A percentile compares a stretch with the other conserved stretches of the same genome.
phyloP scores from a whole-genome alignment of 83 land plant species.

The Picea abies region DNA sequence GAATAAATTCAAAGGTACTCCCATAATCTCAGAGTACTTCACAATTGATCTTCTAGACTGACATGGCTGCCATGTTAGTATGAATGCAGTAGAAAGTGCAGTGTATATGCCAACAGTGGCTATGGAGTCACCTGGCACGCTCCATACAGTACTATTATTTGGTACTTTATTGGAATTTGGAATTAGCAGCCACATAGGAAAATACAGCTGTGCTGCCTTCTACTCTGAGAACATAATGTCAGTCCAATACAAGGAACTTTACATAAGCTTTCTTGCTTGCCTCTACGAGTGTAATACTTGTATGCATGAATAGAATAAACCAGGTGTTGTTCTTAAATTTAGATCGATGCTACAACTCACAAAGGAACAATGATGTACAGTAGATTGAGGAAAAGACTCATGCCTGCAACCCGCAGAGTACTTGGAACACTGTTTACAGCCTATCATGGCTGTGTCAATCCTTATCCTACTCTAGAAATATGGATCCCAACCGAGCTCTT shows the following conservation, averaged over 20 bases:
- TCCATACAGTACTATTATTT: not conserved
- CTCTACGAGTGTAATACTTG: not conserved
- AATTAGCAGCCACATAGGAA: not conserved
- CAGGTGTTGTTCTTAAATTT: not conserved
- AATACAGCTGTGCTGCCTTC: not conserved
- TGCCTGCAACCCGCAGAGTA: not conserved
- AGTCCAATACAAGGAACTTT: not conserved
- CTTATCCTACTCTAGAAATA: not conserved
- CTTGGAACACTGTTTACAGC: not conserved
- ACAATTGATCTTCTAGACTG: not conserved
- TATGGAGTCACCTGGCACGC: not conserved
- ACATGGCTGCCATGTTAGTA: not conserved
- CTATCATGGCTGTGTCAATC: conserved; percentile 2
- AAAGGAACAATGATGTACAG: not conserved
- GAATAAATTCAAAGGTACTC: not conserved
- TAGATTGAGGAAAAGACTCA: not conserved
- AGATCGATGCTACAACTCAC: no score
- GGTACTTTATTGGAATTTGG: not conserved
- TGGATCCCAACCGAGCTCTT: no score
- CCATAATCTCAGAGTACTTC: not conserved
- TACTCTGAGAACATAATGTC: not conserved
- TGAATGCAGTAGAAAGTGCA: not conserved
- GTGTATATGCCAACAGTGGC: not conserved
- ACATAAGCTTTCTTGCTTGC: not conserved
- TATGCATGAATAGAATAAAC: not conserved